Percentiles rank a stretch among this genome's conserved stretches.
Evolutionary conservation across 2,329 filamentous ascomycete genomes (phyloP).

Genomic region (Fragosphaeria purpurea): DNA sequence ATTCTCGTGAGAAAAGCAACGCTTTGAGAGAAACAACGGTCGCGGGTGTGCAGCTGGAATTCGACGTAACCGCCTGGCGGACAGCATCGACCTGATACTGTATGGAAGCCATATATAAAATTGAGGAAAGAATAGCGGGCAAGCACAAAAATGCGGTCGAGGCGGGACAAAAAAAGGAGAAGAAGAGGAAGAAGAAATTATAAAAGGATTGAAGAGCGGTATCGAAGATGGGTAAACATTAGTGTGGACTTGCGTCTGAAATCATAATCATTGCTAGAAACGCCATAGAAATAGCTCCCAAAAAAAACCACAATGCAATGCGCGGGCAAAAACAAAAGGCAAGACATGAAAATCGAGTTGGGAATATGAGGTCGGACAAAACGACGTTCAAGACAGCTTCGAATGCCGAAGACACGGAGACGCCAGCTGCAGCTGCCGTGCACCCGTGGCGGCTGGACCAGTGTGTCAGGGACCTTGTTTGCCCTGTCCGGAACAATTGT

Average conservation of each 20-base stretch:
- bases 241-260: slow-evolving; percentile 17
- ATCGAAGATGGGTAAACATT: slow-evolving; percentile 17
- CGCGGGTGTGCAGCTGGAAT: slow-evolving; percentile 36
- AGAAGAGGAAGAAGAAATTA: slow-evolving; percentile 16
- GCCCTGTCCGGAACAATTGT: slow-evolving; percentile 6
- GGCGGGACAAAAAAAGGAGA: not conserved
- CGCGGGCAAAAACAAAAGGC: slow-evolving; percentile 14
- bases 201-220: not conserved
- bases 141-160: slow-evolving; percentile 5
- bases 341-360: not conserved
- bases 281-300: slow-evolving; percentile 6
- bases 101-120: slow-evolving; percentile 25
- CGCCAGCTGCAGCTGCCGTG: not conserved
- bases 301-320: not conserved
- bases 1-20: slow-evolving; percentile 30
- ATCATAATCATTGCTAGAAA: slow-evolving; percentile 21
- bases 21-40: slow-evolving; percentile 35
- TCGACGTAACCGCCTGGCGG: slow-evolving; percentile 34
- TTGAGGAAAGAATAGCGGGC: not conserved
- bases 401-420: not conserved
- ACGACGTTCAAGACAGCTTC: not conserved
- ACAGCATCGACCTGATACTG: slow-evolving; percentile 34
- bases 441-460: not conserved
- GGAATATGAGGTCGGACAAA: not conserved
- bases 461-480: slow-evolving; percentile 5